Evolutionary conservation across 2,329 filamentous ascomycete species (phyloP).

Genomic region (Diplodia seriata): DNA sequence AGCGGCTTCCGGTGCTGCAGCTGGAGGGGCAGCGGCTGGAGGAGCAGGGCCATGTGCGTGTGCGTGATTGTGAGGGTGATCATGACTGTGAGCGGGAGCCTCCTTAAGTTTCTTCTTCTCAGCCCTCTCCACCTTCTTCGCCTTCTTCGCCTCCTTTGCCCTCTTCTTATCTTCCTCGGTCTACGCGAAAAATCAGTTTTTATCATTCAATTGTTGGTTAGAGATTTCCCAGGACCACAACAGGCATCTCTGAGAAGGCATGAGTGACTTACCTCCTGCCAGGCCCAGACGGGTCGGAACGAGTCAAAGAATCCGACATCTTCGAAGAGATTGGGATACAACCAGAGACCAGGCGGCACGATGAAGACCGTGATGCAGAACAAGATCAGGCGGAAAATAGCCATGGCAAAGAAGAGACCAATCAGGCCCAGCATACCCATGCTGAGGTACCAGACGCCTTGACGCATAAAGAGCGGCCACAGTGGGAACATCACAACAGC

Average conservation of each 20-base stretch:
- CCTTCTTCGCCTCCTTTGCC: conserved; percentile 40
- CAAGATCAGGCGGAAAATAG: conserved; percentile 92
- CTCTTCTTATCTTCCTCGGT: conserved; percentile 50
- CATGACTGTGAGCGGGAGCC: conserved; percentile 34
- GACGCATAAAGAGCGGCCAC: conserved; percentile 88
- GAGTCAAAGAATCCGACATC: conserved; percentile 98
- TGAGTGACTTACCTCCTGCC: conserved; percentile 80
- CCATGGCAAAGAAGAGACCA: conserved; percentile 95
- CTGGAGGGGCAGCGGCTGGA: conserved; percentile 40
- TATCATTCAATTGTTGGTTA: not conserved
- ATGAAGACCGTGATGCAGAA: conserved; percentile 92
- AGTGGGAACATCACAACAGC: conserved; percentile 92
- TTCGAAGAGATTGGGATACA: conserved; percentile 97
- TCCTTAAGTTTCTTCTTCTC: conserved; percentile 38
- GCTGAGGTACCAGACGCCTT: conserved; percentile 96
- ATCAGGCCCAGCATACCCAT: conserved; percentile 91
- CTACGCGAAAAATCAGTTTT: conserved; percentile 35
- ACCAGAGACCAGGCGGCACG: conserved; percentile 87
- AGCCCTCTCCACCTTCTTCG: conserved; percentile 34
- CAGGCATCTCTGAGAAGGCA: not conserved
- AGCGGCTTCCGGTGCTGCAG: conserved; percentile 33
- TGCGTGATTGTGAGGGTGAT: conserved; percentile 44
- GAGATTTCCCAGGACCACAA: not conserved
- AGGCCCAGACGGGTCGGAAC: conserved; percentile 95
- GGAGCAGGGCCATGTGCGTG: conserved; percentile 42